These are phyloP conservation scores for Apiotrichum veenhuisii DNA, from an alignment of 1,284 basidiomycete genomes.

Conservation along the genomic window DNA sequence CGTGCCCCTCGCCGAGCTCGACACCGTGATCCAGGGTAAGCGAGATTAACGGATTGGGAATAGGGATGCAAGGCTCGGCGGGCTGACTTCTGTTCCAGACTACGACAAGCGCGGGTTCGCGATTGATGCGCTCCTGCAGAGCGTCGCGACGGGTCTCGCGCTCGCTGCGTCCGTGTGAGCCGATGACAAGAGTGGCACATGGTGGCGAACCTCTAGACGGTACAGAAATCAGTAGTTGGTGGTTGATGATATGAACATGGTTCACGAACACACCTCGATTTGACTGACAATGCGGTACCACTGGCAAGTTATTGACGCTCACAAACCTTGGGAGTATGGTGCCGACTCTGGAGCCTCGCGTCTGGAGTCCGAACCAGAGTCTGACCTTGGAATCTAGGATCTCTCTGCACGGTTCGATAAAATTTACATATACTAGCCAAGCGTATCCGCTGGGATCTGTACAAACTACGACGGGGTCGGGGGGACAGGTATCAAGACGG, in stretches of 20 bases:
- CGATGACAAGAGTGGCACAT: too few species aligned
- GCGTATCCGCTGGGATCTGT: neutral
- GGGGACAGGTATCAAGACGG: too few species aligned
- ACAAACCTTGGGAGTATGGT: too few species aligned
- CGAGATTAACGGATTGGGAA: too few species aligned
- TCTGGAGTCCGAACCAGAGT: too few species aligned
- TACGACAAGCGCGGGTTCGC: constrained; percentile 70
- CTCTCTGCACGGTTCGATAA: too few species aligned
- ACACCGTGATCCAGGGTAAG: constrained; percentile 63
- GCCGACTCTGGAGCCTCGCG: too few species aligned
- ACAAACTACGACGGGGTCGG: neutral
- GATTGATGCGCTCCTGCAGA: constrained; percentile 69
- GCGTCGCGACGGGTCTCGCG: constrained; percentile 68
- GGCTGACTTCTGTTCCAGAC: constrained; percentile 50
- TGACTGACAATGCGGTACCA: neutral
- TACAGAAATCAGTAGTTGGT: neutral
- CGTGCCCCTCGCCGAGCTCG: constrained; percentile 64
- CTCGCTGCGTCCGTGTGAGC: constrained; percentile 48
- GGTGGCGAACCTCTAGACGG: too few species aligned
- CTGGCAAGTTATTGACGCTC: neutral
- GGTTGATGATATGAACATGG: too few species aligned
- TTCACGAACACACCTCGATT: too few species aligned
- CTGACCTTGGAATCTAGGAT: too few species aligned
- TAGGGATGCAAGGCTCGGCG: neutral
- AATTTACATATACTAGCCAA: neutral